phyloP scores from a whole-genome alignment of 352 stramenopile genomes.

The Phytophthora colocasiae region DNA sequence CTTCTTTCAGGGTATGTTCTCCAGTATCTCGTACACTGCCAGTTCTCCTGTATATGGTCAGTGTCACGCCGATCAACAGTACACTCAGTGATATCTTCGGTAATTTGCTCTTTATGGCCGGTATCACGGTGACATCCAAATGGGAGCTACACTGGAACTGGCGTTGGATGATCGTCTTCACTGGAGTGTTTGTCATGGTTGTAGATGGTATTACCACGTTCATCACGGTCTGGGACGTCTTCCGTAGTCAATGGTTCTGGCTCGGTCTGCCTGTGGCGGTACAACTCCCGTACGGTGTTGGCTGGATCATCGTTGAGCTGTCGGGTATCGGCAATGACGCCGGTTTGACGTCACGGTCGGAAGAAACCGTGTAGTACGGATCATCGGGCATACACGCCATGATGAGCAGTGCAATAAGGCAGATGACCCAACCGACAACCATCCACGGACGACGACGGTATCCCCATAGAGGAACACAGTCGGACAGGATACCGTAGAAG shows the following conservation, averaged over 20 bases:
- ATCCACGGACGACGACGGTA: constrained; percentile 35
- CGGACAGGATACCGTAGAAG: constrained; percentile 37
- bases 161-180: constrained; percentile 37
- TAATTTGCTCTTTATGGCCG: not conserved
- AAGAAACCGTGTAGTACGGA: constrained; percentile 36
- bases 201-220: constrained; percentile 22
- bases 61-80: constrained; percentile 39
- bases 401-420: constrained; percentile 36
- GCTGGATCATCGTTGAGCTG: constrained; percentile 41
- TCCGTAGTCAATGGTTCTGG: constrained; percentile 29
- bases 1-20: constrained; percentile 49
- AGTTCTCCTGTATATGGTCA: constrained; percentile 41
- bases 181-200: constrained; percentile 12
- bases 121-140: constrained; percentile 18
- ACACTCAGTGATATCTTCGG: constrained; percentile 38
- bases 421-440: constrained; percentile 40
- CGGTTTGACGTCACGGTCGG: constrained; percentile 30
- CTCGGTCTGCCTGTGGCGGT: constrained; percentile 14
- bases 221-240: constrained; percentile 22
- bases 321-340: constrained; percentile 41
- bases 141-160: constrained; percentile 41
- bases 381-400: constrained; percentile 33
- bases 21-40: constrained; percentile 36
- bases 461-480: constrained; percentile 29
- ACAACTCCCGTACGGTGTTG: constrained; percentile 19